Evolutionary conservation across 148 eudicot genomes (phyloP), one percentile per base, ranked within the genome.

Genomic region (Simmondsia chinensis): DNA sequence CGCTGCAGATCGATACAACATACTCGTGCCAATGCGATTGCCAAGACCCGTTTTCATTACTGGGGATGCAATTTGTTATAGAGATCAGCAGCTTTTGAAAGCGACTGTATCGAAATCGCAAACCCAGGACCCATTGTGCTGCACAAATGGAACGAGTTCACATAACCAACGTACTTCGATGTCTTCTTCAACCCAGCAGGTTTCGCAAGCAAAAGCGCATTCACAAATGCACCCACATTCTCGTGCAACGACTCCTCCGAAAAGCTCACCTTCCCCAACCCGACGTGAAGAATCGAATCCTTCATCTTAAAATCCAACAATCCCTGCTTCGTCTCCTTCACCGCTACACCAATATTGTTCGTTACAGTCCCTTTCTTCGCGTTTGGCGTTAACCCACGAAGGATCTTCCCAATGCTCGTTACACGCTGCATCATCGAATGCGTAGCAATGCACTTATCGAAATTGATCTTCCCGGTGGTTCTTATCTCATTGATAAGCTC

Each of bases 231-330:
- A 56, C 93, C 95, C 12, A 89, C 52, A 46, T 89, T 89, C 54
- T 81, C 97, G 15, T 73, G 74, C 56, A 89, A 59, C 52, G 84
- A 79, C 43, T 81, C 93, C 46, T 89, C 97, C 20, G 81, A 4
- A 50, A 70, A 84, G 63, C 68, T 73, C 22, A 89, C 97, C 95
- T 89, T 84, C 48, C 97, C 97, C 4, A 89, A 65, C 23, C 91
- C 91, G 29, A 80, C 93, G 67, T 89, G 97, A 59, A 89, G 95
- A 51, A 89, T 87, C 23, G 97, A 76, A 60, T 84, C 95, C 68
- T 84, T 84, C 77, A 70, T 65, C 56, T 74, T 75, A 58, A 84
- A 75, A 62, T 66, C 77, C 46, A 89, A 66, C 54, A 65, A 62
- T 50, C 65, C 73, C 53, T 70, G 75, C 44, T 83, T 84, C 16